Percentiles rank a stretch among this genome's conserved stretches.
These are phyloP conservation scores for Kwoniella shivajii DNA, from an alignment of 1,284 basidiomycete species.

Conservation along the genomic window DNA sequence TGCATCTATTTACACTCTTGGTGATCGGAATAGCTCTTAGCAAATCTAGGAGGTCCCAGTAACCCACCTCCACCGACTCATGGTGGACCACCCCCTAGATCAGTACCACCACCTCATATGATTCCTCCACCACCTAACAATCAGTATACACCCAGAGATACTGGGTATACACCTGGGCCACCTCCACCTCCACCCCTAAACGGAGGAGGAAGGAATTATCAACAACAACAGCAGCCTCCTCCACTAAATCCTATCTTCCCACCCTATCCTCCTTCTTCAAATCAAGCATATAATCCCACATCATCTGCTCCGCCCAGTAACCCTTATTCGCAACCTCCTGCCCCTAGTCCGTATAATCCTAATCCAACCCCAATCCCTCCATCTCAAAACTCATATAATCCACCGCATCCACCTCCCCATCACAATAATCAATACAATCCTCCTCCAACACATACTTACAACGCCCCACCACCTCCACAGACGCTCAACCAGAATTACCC, in stretches of 20 bases:
- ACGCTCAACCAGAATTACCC: background rate
- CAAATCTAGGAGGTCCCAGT: conserved; percentile 2
- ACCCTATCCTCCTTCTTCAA: background rate
- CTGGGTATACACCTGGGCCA: background rate
- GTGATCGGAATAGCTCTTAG: conserved; percentile 1
- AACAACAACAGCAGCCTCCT: background rate
- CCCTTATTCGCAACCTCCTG: background rate
- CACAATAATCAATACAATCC: too few relatives aligned
- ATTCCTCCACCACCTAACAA: background rate
- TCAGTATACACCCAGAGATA: background rate
- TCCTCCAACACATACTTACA: background rate
- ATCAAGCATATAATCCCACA: background rate
- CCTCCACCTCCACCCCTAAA: background rate
- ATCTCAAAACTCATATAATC: background rate
- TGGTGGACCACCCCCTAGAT: background rate
- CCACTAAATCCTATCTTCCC: background rate
- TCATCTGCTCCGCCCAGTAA: background rate
- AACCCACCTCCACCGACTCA: background rate
- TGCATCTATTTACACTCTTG: background rate
- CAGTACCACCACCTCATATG: background rate
- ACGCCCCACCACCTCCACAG: background rate
- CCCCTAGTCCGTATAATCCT: background rate
- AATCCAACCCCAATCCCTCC: background rate
- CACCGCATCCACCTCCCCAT: background rate
- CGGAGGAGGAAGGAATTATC: background rate